Base-by-base conservation (phyloP, 2,329 filamentous ascomycete species). In the Diplodia mutila region DNA sequence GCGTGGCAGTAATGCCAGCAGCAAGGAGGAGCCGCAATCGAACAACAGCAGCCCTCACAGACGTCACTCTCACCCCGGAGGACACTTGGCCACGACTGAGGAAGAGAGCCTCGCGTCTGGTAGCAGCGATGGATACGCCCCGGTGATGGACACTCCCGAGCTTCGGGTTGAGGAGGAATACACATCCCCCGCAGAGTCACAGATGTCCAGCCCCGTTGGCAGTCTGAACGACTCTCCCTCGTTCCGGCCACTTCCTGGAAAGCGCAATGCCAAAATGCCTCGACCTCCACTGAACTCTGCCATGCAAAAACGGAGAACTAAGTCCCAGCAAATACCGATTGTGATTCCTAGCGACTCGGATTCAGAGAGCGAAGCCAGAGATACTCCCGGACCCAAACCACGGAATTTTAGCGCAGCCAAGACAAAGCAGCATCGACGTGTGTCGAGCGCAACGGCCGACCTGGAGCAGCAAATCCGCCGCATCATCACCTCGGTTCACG, bases 381-480 rank as follows among this genome's bases (percentile, higher is more conserved):
- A 54, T 29, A 37, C 59, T 5, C 42, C 51, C 12, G 48, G 27
- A 18, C 42, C 61, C 18, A 46, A 14, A 4, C 39, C 52, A 27
- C 29, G 39, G 16, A 23, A 52, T 21, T 21, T 67, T 8, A 29
- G 48, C 8, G 16, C 53, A n/a, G 21, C 23, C 34, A 59, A 37
- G 48, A 53, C 32, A 9, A 53, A 46, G n/a, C 27, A 39, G 12
- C 61, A 65, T 27, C 67, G 61, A 12, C 34, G 67, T 21, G 37
- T 39, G 14, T 61, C 79, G 66, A 80, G 78, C 67, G 75, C 76
- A 67, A 74, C 73, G 11, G 89, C 92, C 70, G 87, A 92, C 67
- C 84, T 97, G 16, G 91, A 93, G 71, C 87, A 89, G 70, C 92
- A 94, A 75, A 94, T 97, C 59, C 91, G 87, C 74, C 87, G 91